Percentiles rank a stretch among this genome's conserved stretches.
These are phyloP conservation scores for Lachancea lanzarotensis DNA, from an alignment of 805 yeast species.

Conservation along the genomic window DNA sequence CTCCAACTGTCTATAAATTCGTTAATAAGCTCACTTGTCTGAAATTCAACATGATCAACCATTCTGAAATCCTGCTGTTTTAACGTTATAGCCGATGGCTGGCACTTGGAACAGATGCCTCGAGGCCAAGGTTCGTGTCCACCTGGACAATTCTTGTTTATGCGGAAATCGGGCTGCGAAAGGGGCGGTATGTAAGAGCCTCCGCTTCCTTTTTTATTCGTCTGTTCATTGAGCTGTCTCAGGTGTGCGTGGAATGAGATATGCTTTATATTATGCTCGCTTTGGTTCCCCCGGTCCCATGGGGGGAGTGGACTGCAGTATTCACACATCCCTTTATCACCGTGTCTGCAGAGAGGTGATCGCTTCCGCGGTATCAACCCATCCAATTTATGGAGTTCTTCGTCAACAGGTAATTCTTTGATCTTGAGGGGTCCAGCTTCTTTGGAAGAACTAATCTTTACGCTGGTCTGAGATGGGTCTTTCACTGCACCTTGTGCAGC, in stretches of 20 bases:
- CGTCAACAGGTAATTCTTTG: constrained; percentile 64
- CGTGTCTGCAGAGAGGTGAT: constrained; percentile 71
- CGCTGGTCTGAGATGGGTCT: background rate
- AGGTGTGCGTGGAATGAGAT: constrained; percentile 79
- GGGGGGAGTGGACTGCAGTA: constrained; percentile 95
- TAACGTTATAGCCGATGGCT: constrained; percentile 89
- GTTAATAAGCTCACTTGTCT: constrained; percentile 65
- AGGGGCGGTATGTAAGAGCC: constrained; percentile 78
- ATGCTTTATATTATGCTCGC: constrained; percentile 76
- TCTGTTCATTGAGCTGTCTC: constrained; percentile 59
- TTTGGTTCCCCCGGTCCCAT: constrained; percentile 76
- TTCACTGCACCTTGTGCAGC: constrained; percentile 11
- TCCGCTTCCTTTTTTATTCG: constrained; percentile 51
- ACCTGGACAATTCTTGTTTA: constrained; percentile 54
- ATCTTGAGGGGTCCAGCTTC: constrained; percentile 17
- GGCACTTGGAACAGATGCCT: constrained; percentile 94
- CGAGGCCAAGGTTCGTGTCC: constrained; percentile 94
- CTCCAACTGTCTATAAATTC: constrained; percentile 91
- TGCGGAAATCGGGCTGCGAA: constrained; percentile 60
- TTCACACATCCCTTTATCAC: constrained; percentile 95
- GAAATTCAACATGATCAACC: constrained; percentile 96
- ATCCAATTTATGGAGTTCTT: constrained; percentile 50
- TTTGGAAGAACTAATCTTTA: background rate
- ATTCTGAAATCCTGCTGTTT: constrained; percentile 86
- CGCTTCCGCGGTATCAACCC: constrained; percentile 67